These are phyloP conservation scores for Asparagopsis taxiformis DNA, from an alignment of 31 red algal species.

Conservation along the genomic window DNA sequence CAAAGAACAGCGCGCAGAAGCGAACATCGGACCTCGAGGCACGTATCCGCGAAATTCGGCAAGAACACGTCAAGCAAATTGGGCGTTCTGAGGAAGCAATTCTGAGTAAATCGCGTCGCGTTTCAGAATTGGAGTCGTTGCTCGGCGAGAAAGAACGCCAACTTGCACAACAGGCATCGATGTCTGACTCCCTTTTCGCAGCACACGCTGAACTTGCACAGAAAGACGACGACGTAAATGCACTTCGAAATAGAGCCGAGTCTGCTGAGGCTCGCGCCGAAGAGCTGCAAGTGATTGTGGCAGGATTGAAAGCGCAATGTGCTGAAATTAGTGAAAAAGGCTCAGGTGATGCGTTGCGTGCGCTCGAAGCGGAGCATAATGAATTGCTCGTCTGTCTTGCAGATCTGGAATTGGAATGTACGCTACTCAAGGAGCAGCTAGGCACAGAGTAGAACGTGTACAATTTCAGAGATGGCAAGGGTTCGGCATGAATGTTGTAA, in stretches of 20 bases:
- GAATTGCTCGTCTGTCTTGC: slow-evolving; percentile 63
- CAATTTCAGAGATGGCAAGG: too few species aligned
- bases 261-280: slow-evolving; percentile 32
- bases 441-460: slow-evolving; percentile 23
- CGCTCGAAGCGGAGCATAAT: slow-evolving; percentile 58
- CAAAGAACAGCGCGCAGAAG: slow-evolving; percentile 23
- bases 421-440: slow-evolving; percentile 30
- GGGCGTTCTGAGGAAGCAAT: slow-evolving; percentile 36
- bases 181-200: slow-evolving; percentile 48
- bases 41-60: slow-evolving; percentile 42
- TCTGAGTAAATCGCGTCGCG: slow-evolving; percentile 36
- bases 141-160: slow-evolving; percentile 35
- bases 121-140: slow-evolving; percentile 36
- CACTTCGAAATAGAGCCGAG: slow-evolving; percentile 14
- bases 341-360: slow-evolving; percentile 2
- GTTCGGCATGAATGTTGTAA: slow-evolving; percentile 1
- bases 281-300: slow-evolving; percentile 23
- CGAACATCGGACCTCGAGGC: slow-evolving; percentile 32
- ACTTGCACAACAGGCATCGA: slow-evolving; percentile 33
- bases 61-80: slow-evolving; percentile 24
- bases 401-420: slow-evolving; percentile 58
- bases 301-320: slow-evolving; percentile 21
- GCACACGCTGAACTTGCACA: slow-evolving; percentile 29
- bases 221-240: slow-evolving; percentile 21
- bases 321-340: slow-evolving; percentile 16